Evolutionary conservation across 495 filamentous ascomycete genomes (phyloP), one percentile per base, ranked within the genome.

Genomic region (Xylaria flabelliformis): DNA sequence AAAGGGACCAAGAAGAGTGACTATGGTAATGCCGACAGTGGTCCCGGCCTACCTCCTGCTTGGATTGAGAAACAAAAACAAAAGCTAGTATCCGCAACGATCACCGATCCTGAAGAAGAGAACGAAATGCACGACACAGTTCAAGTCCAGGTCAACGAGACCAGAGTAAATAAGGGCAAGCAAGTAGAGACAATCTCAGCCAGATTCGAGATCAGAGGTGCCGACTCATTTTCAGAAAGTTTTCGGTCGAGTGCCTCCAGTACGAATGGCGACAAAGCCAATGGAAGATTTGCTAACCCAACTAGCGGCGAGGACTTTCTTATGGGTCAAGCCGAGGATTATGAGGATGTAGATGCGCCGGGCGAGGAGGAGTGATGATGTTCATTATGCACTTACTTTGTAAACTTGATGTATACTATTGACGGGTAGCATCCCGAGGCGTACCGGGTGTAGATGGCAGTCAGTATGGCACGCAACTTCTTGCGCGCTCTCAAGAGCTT

Each of bases 1-100:
- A 87, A 88, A 73, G 85, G 86, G 3, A 88, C 85, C 0, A 88
- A 87, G 77, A 88, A 87, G 74, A 85, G 82, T 58, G 86, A 89
- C 53, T 89, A 88, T 64, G 85, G 86, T 19, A 87, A 86, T 61
- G 86, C 87, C 1, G 84, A 85, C 32, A 87, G 85, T 69, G 87
- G 86, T 7, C 87, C 87, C 13, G 87, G 87, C 0, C 75, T 88
- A 9, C 87, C 87, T 6, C 87, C 86, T 6, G 83, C 76, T 0
- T 85, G 86, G 81, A 13, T 82, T 10, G 83, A 83, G 67, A 74
- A 63, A 70, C 74, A 81, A 75, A 76, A 80, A 66, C 74, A 78
- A 10, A 72, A 72, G 44, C 73, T 77, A 8, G 67, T 72, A 8
- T 58, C 74, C 4, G 50, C 79, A 8, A 70, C 48, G 10, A 70